These are phyloP conservation scores for Spathaspora hagerdaliae DNA, from an alignment of 805 yeast genomes.

Conservation along the genomic window DNA sequence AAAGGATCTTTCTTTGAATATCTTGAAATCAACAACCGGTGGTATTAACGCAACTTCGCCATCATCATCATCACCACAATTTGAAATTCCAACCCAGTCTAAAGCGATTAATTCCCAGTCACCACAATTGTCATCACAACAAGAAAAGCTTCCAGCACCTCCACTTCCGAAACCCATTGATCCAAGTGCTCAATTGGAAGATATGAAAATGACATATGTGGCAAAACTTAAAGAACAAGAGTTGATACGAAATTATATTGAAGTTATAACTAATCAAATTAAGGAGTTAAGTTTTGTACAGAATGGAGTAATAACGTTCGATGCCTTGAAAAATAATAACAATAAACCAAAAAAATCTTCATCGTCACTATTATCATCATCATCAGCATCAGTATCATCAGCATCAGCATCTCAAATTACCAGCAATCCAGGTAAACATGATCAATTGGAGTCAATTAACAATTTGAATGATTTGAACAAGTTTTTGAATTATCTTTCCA, in stretches of 20 bases:
- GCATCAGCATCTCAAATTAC: constrained; percentile 6
- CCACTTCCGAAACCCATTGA: constrained; percentile 1
- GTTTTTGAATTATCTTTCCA: constrained; percentile 34
- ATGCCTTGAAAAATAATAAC: constrained; percentile 27
- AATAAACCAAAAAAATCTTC: background rate
- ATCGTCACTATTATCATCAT: background rate
- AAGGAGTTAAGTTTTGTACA: constrained; percentile 40
- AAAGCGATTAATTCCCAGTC: background rate
- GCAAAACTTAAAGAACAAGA: constrained; percentile 41
- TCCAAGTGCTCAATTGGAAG: constrained; percentile 14
- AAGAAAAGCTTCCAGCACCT: background rate
- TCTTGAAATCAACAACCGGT: background rate
- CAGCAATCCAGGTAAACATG: constrained; percentile 9
- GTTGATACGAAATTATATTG: constrained; percentile 38
- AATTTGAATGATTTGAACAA: constrained; percentile 38
- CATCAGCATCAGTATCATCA: background rate
- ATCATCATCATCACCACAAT: background rate
- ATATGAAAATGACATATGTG: constrained; percentile 29
- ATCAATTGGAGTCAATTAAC: constrained; percentile 36
- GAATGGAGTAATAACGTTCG: constrained; percentile 41
- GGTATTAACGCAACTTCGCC: background rate
- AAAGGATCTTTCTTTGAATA: background rate
- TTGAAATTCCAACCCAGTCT: background rate
- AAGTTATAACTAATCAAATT: constrained; percentile 38
- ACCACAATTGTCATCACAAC: background rate